Evolutionary conservation across 2,329 filamentous ascomycete species (phyloP).

Genomic region (Hymenoscyphus salicellus): DNA sequence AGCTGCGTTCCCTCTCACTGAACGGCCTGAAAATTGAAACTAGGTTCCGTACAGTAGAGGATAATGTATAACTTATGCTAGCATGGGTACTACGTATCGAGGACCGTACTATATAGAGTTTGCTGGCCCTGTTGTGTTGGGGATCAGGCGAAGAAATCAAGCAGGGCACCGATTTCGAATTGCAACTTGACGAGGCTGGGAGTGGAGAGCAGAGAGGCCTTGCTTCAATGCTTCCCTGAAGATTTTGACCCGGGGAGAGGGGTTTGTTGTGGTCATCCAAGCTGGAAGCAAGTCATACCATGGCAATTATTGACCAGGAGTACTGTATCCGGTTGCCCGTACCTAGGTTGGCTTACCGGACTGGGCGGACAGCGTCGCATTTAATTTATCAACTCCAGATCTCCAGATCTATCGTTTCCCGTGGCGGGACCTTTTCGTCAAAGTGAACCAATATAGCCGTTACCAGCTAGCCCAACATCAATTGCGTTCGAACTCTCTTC

Average conservation of each 20-base stretch:
- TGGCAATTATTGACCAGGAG: background rate
- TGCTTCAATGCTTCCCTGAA: background rate
- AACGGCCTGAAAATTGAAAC: no score
- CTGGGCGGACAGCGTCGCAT: background rate
- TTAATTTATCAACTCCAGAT: conserved; percentile 4
- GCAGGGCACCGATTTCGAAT: no score
- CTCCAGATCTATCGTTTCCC: conserved; percentile 3
- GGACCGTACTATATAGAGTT: background rate
- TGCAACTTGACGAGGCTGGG: background rate
- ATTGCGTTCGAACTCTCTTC: background rate
- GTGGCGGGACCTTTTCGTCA: background rate
- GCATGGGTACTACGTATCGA: background rate
- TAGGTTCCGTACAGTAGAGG: background rate
- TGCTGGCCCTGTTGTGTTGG: background rate
- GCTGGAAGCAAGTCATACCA: conserved; percentile 2
- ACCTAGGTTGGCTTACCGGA: background rate
- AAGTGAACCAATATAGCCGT: background rate
- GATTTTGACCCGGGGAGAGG: background rate
- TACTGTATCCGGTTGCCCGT: background rate
- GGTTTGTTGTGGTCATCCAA: background rate
- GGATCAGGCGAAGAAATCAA: background rate
- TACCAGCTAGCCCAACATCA: background rate
- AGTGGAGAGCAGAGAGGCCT: background rate
- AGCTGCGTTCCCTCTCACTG: no score
- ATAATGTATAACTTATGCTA: background rate